Conservation (phyloP, 2,329 filamentous ascomycete species). For the Sporothrix pallida region DNA sequence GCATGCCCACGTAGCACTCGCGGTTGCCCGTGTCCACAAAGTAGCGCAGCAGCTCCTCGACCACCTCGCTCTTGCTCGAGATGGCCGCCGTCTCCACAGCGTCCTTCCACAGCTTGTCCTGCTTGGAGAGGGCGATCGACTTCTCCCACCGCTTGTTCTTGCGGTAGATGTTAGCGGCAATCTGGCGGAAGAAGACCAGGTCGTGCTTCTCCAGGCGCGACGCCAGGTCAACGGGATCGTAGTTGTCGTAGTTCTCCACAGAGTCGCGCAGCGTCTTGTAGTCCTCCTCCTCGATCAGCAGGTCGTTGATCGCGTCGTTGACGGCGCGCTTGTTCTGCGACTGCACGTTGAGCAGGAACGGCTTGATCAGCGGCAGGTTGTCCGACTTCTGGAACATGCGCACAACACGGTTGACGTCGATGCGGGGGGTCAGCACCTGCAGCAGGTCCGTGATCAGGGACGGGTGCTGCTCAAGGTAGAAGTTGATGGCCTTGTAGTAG, state of each 20-base stretch:
- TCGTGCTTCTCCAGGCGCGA: conserved; percentile 96
- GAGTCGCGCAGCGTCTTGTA: conserved; percentile 98
- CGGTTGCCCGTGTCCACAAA: conserved; percentile 99
- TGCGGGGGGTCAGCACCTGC: conserved; percentile 86
- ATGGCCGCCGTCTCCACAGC: conserved; percentile 97
- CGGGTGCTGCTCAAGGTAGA: conserved; percentile 97
- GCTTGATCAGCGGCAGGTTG: conserved; percentile 97
- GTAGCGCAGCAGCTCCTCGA: conserved; percentile 94
- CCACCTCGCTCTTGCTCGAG: conserved; percentile 86
- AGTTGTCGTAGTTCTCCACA: conserved; percentile 98
- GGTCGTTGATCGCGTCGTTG: conserved; percentile 96
- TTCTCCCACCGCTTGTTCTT: conserved; percentile 99
- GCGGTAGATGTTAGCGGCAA: conserved; percentile 96
- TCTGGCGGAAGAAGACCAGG: conserved; percentile 98
- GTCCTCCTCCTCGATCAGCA: conserved; percentile 98
- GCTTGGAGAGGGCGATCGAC: conserved; percentile 95
- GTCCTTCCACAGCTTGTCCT: conserved; percentile 99
- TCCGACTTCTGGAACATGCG: conserved; percentile 99
- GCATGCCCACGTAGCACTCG: conserved; percentile 99
- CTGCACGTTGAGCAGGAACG: conserved; percentile 96
- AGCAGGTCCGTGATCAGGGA: conserved; percentile 94
- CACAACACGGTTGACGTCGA: conserved; percentile 98
- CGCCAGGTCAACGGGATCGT: conserved; percentile 91
- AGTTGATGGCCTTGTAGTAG: conserved; percentile 96
- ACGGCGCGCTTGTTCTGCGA: conserved; percentile 97